Percentiles rank a stretch among this genome's conserved stretches.
Conservation (phyloP, 768 basidiomycete genomes). For the Boletus rex-veris region DNA sequence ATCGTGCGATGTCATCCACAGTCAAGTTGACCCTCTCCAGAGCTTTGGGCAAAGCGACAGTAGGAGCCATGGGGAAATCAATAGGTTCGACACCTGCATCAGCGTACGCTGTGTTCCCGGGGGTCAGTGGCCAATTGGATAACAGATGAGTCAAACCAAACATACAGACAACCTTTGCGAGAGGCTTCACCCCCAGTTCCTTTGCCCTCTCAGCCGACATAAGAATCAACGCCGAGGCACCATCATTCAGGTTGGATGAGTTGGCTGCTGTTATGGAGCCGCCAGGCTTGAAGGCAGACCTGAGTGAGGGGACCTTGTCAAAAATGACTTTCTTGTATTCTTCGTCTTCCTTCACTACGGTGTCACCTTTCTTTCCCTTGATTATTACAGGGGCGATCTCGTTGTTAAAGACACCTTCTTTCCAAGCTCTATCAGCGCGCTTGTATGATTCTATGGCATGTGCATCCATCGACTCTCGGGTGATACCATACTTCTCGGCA, state of each 20-base stretch:
- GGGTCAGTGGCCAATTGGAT: slow-evolving; percentile 2
- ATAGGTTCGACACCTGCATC: slow-evolving; percentile 96
- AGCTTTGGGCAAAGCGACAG: slow-evolving; percentile 85
- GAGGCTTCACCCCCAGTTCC: slow-evolving; percentile 85
- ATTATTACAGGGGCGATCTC: slow-evolving; percentile 90
- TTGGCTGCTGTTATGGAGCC: slow-evolving; percentile 96
- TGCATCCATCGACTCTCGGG: slow-evolving; percentile 82
- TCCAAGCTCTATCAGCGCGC: slow-evolving; percentile 91
- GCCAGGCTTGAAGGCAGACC: slow-evolving; percentile 85
- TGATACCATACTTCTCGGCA: slow-evolving; percentile 77
- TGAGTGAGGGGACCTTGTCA: slow-evolving; percentile 87
- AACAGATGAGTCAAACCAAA: slow-evolving; percentile 10
- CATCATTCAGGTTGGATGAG: slow-evolving; percentile 92
- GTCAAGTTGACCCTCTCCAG: slow-evolving; percentile 83
- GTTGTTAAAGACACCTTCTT: slow-evolving; percentile 73
- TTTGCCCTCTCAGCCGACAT: slow-evolving; percentile 92
- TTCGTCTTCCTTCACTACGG: slow-evolving; percentile 88
- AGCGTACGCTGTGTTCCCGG: slow-evolving; percentile 68
- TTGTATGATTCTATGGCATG: slow-evolving; percentile 95
- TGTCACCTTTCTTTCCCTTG: slow-evolving; percentile 93
- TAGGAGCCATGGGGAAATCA: slow-evolving; percentile 95
- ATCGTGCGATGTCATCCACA: slow-evolving; percentile 80
- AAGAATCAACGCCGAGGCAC: slow-evolving; percentile 91
- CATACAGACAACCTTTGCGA: slow-evolving; percentile 94
- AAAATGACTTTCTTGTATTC: slow-evolving; percentile 96